Evolutionary conservation across 441 rosid genomes (phyloP).

Genomic region (Populus hybrid): DNA sequence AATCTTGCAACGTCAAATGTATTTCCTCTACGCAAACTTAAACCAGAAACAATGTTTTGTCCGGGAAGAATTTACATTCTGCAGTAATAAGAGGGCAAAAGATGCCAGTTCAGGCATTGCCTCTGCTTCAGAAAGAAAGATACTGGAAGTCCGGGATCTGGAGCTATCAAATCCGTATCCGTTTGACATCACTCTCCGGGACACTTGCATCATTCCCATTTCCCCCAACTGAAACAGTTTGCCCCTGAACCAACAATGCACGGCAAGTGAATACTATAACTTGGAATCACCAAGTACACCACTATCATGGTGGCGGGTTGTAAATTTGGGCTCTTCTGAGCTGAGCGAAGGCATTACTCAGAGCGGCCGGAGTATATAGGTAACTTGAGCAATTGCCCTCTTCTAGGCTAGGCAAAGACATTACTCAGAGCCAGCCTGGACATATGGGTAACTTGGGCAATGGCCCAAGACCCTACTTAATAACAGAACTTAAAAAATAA

Average conservation of each 20-base stretch:
- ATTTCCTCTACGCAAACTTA: not conserved
- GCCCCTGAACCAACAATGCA: constrained; percentile 37
- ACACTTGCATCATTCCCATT: constrained; percentile 61
- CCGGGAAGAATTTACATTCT: not conserved
- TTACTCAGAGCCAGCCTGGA: no score
- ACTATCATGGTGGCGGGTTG: not conserved
- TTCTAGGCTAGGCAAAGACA: no score
- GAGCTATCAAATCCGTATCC: constrained; percentile 40
- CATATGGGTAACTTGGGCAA: no score
- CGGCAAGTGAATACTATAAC: not conserved
- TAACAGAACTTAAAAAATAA: no score
- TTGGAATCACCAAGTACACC: not conserved
- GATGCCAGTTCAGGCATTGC: not conserved
- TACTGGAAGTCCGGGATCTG: not conserved
- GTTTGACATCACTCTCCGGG: constrained; percentile 68
- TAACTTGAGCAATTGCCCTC: no score
- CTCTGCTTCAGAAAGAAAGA: not conserved
- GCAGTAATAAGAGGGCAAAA: not conserved
- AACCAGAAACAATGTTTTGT: not conserved
- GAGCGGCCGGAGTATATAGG: no score
- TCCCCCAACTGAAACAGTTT: constrained; percentile 35
- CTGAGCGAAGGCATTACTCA: not conserved
- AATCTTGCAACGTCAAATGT: not conserved
- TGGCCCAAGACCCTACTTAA: no score
- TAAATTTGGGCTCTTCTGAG: not conserved